Evolutionary conservation across 2,329 filamentous ascomycete genomes (phyloP).

Genomic region (Penicillium sp.): DNA sequence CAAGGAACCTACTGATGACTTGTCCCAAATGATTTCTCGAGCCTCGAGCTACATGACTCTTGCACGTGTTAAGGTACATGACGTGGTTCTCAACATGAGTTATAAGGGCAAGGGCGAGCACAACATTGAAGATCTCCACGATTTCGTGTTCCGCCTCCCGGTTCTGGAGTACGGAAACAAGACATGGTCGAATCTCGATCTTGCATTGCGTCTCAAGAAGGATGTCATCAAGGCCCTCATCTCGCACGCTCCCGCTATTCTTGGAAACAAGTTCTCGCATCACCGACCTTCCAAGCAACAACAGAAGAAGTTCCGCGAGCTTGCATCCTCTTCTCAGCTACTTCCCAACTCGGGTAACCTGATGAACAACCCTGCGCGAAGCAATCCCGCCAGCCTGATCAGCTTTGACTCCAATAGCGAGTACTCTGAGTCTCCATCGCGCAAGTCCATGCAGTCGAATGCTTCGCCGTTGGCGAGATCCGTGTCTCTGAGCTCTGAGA

Average conservation of each 20-base stretch:
- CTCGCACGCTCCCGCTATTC: constrained; percentile 91
- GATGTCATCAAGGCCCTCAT: constrained; percentile 92
- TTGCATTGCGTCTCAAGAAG: constrained; percentile 89
- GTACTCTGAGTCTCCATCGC: constrained; percentile 36
- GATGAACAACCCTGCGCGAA: constrained; percentile 27
- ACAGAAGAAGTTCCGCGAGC: constrained; percentile 75
- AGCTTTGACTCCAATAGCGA: constrained; percentile 43
- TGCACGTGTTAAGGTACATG: constrained; percentile 90
- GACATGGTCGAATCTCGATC: constrained; percentile 96
- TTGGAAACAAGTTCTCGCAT: constrained; percentile 94
- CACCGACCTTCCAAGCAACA: constrained; percentile 80
- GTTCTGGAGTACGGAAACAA: constrained; percentile 97
- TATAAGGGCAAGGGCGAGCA: constrained; percentile 96
- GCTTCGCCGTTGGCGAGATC: constrained; percentile 39
- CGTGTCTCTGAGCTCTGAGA: constrained; percentile 36
- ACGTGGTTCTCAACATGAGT: constrained; percentile 90
- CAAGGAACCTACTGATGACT: constrained; percentile 75
- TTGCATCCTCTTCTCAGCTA: constrained; percentile 76
- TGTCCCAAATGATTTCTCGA: constrained; percentile 93
- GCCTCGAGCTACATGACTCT: constrained; percentile 98
- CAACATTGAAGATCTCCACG: constrained; percentile 94
- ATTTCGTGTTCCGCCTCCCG: constrained; percentile 95
- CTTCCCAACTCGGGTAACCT: constrained; percentile 46
- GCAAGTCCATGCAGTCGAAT: constrained; percentile 38
- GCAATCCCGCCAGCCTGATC: constrained; percentile 33